These are phyloP conservation scores for Xylariaceae sp. DNA, from an alignment of 2,329 filamentous ascomycete species.

Conservation along the genomic window DNA sequence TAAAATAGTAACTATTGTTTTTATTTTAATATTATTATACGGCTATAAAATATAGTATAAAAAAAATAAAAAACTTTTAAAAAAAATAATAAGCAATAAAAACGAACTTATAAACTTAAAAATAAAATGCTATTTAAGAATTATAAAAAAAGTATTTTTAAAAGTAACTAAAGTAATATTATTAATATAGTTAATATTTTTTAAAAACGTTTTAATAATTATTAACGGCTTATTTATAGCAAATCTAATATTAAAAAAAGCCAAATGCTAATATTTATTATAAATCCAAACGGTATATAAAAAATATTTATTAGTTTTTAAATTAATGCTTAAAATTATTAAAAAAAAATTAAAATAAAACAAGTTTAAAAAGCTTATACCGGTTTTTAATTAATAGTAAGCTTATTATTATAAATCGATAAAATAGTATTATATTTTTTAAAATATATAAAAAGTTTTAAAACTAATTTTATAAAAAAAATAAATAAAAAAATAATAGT, in stretches of 20 bases:
- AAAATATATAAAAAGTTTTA: not conserved
- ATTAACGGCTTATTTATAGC: no score
- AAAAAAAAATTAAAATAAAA: slow-evolving; percentile 1
- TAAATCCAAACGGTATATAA: not conserved
- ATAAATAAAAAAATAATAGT: not conserved
- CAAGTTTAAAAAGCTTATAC: not conserved
- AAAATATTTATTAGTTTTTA: not conserved
- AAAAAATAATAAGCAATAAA: not conserved
- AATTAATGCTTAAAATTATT: not conserved
- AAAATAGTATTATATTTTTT: not conserved
- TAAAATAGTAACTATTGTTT: slow-evolving; percentile 1
- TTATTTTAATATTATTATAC: slow-evolving; percentile 3
- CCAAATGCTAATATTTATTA: not conserved
- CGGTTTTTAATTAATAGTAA: no score
- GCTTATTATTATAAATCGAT: no score
- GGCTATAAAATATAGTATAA: slow-evolving; percentile 1
- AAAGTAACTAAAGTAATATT: not conserved
- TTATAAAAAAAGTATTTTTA: not conserved
- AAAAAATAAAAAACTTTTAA: not conserved
- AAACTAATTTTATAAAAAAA: not conserved
- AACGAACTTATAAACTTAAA: not conserved
- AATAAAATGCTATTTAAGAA: not conserved
- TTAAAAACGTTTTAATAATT: no score
- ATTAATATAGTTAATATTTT: no score
- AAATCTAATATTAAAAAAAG: not conserved